phyloP scores from a whole-genome alignment of 139 green algal genomes.

The Closterium sp. region DNA sequence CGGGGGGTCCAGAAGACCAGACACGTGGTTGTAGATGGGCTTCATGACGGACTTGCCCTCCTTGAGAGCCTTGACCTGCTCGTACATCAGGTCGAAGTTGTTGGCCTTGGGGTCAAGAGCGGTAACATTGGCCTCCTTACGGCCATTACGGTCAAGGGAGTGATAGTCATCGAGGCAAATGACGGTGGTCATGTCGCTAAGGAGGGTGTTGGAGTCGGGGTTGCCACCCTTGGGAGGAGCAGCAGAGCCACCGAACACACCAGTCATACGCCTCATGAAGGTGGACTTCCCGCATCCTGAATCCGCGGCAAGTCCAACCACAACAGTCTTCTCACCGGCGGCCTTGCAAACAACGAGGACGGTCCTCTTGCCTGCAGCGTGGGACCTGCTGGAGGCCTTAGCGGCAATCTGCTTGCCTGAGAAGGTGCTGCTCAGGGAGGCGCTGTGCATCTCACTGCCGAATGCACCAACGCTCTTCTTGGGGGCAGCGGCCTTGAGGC shows the following conservation, averaged over 20 bases:
- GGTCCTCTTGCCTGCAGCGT: neutral
- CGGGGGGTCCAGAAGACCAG: slow-evolving; percentile 89
- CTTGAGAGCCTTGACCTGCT: slow-evolving; percentile 95
- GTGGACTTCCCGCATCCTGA: slow-evolving; percentile 99
- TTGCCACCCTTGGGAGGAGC: slow-evolving; percentile 83
- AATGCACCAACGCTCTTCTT: neutral
- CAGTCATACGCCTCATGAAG: slow-evolving; percentile 99
- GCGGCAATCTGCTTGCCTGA: neutral
- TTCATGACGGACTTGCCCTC: slow-evolving; percentile 96
- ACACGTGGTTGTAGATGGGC: slow-evolving; percentile 99
- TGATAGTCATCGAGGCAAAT: slow-evolving; percentile 99
- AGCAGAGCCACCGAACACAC: slow-evolving; percentile 89
- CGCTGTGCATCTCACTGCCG: neutral
- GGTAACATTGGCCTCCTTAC: slow-evolving; percentile 86
- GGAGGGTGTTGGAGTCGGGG: slow-evolving; percentile 96
- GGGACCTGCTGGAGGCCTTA: neutral
- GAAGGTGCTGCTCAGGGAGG: neutral
- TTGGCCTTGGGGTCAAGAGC: slow-evolving; percentile 90
- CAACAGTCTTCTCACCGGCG: slow-evolving; percentile 69
- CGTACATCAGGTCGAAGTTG: slow-evolving; percentile 99
- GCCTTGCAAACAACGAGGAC: slow-evolving; percentile 21
- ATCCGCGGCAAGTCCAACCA: slow-evolving; percentile 97
- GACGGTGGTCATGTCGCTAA: slow-evolving; percentile 97
- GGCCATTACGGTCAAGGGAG: slow-evolving; percentile 86
- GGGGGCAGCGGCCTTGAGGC: neutral